These are phyloP conservation scores for Scutellaria baicalensis DNA, from an alignment of 257 asterid species.

Conservation along the genomic window DNA sequence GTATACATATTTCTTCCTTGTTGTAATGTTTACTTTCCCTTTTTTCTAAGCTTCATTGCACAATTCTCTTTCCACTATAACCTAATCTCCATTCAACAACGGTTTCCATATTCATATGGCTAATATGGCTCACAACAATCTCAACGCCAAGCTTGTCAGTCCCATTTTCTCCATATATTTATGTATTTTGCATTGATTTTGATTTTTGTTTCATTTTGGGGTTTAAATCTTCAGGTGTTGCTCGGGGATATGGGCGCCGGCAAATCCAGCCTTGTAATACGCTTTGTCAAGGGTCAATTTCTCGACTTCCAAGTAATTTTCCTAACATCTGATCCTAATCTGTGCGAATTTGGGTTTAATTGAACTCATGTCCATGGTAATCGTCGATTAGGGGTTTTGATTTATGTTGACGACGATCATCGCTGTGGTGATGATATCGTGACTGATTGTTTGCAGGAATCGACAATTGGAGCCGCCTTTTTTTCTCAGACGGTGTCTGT, in stretches of 20 bases:
- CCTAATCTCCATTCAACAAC: background rate
- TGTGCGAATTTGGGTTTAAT: conserved; percentile 1
- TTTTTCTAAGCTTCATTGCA: background rate
- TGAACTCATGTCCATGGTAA: background rate
- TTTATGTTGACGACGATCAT: background rate
- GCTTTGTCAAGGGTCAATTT: conserved; percentile 90
- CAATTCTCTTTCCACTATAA: background rate
- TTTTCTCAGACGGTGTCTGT: conserved; percentile 83
- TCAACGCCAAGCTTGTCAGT: conserved; percentile 78
- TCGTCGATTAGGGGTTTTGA: background rate
- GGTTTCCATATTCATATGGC: conserved; percentile 28
- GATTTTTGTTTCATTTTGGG: background rate
- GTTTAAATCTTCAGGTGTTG: conserved; percentile 45
- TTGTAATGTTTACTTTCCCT: too few relatives aligned
- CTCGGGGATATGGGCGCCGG: conserved; percentile 97
- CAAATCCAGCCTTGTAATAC: conserved; percentile 87
- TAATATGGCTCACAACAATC: conserved; percentile 51
- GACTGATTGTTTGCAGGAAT: conserved; percentile 46
- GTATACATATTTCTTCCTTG: too few relatives aligned
- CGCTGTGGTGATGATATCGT: background rate
- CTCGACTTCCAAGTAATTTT: conserved; percentile 73
- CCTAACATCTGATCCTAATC: background rate
- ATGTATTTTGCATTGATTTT: background rate
- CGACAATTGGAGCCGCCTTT: conserved; percentile 96
- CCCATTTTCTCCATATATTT: background rate